Evolutionary conservation across 768 basidiomycete genomes (phyloP), one percentile per base, ranked within the genome.

Genomic region (Lactarius hatsudake): DNA sequence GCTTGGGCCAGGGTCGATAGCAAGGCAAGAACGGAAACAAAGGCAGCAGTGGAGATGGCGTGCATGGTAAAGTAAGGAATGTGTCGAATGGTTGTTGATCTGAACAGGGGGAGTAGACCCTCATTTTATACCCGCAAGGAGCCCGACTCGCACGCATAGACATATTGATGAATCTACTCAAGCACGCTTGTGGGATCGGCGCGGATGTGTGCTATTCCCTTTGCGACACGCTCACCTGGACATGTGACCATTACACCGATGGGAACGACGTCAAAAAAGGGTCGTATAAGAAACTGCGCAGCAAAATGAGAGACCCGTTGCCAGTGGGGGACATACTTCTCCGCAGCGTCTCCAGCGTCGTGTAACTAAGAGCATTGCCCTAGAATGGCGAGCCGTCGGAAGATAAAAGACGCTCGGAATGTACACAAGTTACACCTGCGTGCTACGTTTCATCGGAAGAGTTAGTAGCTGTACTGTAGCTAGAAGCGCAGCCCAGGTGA

Each of bases 1-100:
- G 59, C 28, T 17, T 42, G 20, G 28, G 42, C 45, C 53, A 65
- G 36, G 0, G 43, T 23, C 8, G 64, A 43, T 12, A 13, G 18
- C 36, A 67, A 48, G 36, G 53, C 32, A 28, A 68, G 58, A 30
- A 43, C 58, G 20, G 63, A 55, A 55, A 65, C 30, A 17, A 54
- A 20, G 18, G 18, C 30, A 51, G 45, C n/a, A 53, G 61, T 32
- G 43, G 48, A 51, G 56, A 58, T 17, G 38, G 26, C 36, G 36
- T 56, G 28, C 66, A 67, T 67, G 57, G 7, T 63, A 18, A n/a
- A 6, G 48, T 15, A 15, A 30, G 48, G 0, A 1, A 7, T 61
- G 20, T 3, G 43, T 48, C 36, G 5, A 13, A 9, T 15, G 15
- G 26, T 13, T 55, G 17, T 28, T 20, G 26, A 5, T 20, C 13